Percentiles rank a stretch among this genome's conserved stretches.
phyloP scores from a whole-genome alignment of 1,139 yeast species.

The Pneumocystis jirovecii region DNA sequence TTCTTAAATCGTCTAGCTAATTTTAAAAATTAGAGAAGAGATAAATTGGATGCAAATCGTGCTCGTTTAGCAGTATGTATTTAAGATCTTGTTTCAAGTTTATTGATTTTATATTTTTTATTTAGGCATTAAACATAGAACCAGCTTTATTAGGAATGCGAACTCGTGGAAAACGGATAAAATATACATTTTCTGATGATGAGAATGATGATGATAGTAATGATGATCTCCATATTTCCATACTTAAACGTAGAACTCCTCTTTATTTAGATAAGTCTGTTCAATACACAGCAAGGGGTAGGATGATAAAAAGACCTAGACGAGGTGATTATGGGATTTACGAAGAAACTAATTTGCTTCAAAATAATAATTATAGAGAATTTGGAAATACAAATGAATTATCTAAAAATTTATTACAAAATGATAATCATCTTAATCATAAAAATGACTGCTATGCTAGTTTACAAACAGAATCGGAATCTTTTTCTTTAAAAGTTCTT shows the following conservation, averaged over 20 bases:
- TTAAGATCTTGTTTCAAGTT: not conserved
- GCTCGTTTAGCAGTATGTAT: not conserved
- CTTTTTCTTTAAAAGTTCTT: not conserved
- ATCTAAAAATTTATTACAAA: not conserved
- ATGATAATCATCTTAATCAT: not conserved
- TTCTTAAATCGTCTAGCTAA: not conserved
- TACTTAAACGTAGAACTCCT: not conserved
- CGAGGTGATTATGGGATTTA: not conserved
- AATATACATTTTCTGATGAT: not conserved
- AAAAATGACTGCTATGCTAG: not conserved
- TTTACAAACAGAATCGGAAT: not conserved
- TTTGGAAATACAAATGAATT: not conserved
- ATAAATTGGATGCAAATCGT: not conserved
- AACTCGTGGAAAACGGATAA: conserved; percentile 2
- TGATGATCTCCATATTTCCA: not conserved
- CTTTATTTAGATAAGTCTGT: not conserved
- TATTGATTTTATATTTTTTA: not conserved
- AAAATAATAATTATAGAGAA: not conserved
- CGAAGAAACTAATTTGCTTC: not conserved
- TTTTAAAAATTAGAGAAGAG: not conserved
- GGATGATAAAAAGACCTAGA: not conserved
- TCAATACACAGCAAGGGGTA: not conserved
- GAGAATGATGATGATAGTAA: not conserved
- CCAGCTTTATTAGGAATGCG: not conserved
- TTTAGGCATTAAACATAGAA: not conserved